Conservation (phyloP, 2,329 filamentous ascomycete genomes). For the Monilinia aucupariae region DNA sequence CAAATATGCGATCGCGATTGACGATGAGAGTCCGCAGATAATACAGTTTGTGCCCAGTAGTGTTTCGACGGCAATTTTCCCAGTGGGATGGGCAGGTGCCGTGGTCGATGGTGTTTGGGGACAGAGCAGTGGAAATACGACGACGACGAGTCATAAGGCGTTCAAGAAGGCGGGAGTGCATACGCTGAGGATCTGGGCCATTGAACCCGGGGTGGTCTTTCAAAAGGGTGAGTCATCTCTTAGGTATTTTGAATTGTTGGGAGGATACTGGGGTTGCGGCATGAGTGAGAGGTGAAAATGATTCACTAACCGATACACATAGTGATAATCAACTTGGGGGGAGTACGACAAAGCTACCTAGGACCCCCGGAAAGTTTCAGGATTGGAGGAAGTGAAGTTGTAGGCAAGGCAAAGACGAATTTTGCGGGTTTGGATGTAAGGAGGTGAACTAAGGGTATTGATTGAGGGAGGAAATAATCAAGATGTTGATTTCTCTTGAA, state of each 20-base stretch:
- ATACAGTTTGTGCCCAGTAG: slow-evolving; percentile 34
- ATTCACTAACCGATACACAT: background rate
- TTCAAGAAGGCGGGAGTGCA: slow-evolving; percentile 27
- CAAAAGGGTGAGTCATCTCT: slow-evolving; percentile 32
- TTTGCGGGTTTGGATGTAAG: slow-evolving; percentile 19
- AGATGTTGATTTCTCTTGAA: too few relatives aligned
- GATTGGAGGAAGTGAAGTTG: slow-evolving; percentile 21
- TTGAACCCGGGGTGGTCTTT: slow-evolving; percentile 37
- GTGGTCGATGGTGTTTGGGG: slow-evolving; percentile 32
- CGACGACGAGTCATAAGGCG: slow-evolving; percentile 29
- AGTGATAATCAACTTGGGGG: slow-evolving; percentile 40
- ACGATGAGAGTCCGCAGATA: slow-evolving; percentile 35
- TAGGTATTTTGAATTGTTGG: background rate
- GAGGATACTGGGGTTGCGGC: too few relatives aligned
- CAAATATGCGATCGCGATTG: slow-evolving; percentile 47
- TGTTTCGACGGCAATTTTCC: slow-evolving; percentile 24
- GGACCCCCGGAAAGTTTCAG: slow-evolving; percentile 39
- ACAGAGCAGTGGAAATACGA: slow-evolving; percentile 26
- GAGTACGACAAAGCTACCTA: slow-evolving; percentile 38
- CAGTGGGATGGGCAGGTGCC: slow-evolving; percentile 25
- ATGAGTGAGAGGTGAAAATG: too few relatives aligned
- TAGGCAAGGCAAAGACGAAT: slow-evolving; percentile 24
- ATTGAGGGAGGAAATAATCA: background rate
- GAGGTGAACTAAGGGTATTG: slow-evolving; percentile 4
- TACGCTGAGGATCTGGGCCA: slow-evolving; percentile 36